These are phyloP conservation scores for Ceratobasidium sp. DNA, from an alignment of 1,284 basidiomycete species.

Conservation along the genomic window DNA sequence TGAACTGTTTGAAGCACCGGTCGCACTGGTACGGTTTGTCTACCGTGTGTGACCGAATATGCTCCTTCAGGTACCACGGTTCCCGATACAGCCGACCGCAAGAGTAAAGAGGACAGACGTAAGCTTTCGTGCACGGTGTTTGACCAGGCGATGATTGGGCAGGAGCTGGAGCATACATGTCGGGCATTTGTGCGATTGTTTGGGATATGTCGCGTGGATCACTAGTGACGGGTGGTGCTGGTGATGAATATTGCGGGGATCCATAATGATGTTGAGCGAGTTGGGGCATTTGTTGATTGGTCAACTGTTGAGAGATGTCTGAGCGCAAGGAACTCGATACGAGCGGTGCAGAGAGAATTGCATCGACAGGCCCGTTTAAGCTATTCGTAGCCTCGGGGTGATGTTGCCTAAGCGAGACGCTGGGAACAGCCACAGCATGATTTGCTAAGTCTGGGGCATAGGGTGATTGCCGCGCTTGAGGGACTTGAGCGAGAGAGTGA, in stretches of 20 bases:
- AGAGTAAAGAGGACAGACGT: constrained; percentile 79
- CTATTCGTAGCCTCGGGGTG: constrained; percentile 16
- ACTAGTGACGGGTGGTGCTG: background rate
- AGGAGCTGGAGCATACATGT: constrained; percentile 46
- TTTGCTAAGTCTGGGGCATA: constrained; percentile 31
- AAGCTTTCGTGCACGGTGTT: constrained; percentile 64
- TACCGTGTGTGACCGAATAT: constrained; percentile 89
- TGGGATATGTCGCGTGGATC: background rate
- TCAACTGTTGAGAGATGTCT: constrained; percentile 35
- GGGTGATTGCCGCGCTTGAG: constrained; percentile 21
- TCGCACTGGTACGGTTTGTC: constrained; percentile 83
- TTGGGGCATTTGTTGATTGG: background rate
- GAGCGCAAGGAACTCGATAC: constrained; percentile 36
- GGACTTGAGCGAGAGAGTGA: constrained; percentile 10
- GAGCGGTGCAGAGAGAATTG: constrained; percentile 7
- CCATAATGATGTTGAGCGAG: background rate
- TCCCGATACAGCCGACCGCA: constrained; percentile 88
- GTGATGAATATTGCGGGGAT: background rate
- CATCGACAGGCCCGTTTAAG: background rate
- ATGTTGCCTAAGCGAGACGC: constrained; percentile 40
- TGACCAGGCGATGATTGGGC: constrained; percentile 44
- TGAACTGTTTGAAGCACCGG: constrained; percentile 80
- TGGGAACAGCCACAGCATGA: constrained; percentile 36
- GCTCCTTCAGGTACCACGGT: constrained; percentile 87
- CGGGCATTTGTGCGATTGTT: background rate